Percentiles rank a stretch among this genome's conserved stretches.
Evolutionary conservation across 352 stramenopile species (phyloP).

Genomic region (Pythium phragmiticola): DNA sequence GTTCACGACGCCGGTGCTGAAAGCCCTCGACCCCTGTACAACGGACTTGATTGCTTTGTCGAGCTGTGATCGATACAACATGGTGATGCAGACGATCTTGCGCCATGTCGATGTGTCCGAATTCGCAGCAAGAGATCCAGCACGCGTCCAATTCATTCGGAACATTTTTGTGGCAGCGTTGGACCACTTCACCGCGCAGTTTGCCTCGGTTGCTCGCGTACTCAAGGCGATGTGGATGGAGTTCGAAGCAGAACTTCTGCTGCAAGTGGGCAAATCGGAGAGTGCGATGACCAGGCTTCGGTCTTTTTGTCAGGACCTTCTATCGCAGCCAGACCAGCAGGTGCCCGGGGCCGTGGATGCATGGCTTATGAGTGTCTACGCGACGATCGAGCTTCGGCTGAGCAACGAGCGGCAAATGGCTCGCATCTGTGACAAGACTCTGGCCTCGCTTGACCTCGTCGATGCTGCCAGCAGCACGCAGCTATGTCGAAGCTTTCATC

Average conservation of each 20-base stretch:
- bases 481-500: constrained; percentile 37
- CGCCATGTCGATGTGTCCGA: constrained; percentile 1
- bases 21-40: constrained; percentile 34
- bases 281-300: background rate
- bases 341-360: constrained; percentile 2
- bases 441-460: constrained; percentile 16
- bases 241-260: constrained; percentile 16
- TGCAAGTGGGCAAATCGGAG: background rate
- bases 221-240: constrained; percentile 42
- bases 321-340: background rate
- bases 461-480: background rate
- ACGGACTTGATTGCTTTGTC: constrained; percentile 9
- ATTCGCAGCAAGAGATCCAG: constrained; percentile 8
- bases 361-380: constrained; percentile 34
- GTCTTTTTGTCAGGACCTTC: constrained; percentile 21
- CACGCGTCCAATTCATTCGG: constrained; percentile 24
- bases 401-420: constrained; percentile 43
- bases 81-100: constrained; percentile 9
- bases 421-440: constrained; percentile 55
- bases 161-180: constrained; percentile 17
- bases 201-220: constrained; percentile 31
- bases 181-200: background rate
- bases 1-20: constrained; percentile 33
- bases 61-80: background rate
- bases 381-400: constrained; percentile 46